phyloP scores from a whole-genome alignment of 78 protist species.

The Mastigamoeba balamuthi region DNA sequence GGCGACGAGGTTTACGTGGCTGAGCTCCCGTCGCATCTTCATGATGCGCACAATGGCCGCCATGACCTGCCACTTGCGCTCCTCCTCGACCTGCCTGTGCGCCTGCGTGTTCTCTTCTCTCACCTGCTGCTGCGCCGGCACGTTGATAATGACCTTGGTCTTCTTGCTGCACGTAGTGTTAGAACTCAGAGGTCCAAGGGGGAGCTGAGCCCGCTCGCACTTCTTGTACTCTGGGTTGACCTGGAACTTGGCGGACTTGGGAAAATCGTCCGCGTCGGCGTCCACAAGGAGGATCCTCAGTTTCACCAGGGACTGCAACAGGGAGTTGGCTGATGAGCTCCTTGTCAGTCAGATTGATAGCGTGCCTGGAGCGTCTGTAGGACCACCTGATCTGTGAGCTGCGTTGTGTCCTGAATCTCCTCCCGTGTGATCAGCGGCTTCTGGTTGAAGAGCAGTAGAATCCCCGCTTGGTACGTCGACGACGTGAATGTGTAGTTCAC shows the following conservation, averaged over 20 bases:
- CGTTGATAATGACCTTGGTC: constrained; percentile 46
- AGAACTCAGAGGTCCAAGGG: not conserved
- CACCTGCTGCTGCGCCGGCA: constrained; percentile 42
- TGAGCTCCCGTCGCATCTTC: constrained; percentile 72
- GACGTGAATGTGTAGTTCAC: constrained; percentile 42
- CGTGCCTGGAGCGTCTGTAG: constrained; percentile 14
- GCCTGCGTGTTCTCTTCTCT: constrained; percentile 56
- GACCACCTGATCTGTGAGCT: constrained; percentile 27
- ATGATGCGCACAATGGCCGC: constrained; percentile 88
- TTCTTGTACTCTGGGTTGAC: constrained; percentile 44
- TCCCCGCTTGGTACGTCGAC: constrained; percentile 61
- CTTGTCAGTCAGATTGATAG: not conserved
- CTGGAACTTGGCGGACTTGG: constrained; percentile 31
- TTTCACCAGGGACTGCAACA: constrained; percentile 20
- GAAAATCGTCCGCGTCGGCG: constrained; percentile 26
- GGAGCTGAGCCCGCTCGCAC: not conserved
- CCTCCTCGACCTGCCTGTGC: constrained; percentile 63
- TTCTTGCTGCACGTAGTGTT: constrained; percentile 19
- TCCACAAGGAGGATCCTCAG: constrained; percentile 30
- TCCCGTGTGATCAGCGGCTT: constrained; percentile 19
- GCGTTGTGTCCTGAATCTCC: constrained; percentile 42
- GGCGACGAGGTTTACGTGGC: constrained; percentile 49
- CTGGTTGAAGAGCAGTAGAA: constrained; percentile 56
- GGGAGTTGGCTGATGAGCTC: not conserved
- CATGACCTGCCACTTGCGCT: constrained; percentile 53